Conservation (phyloP, 306 rosid genomes). For the Acacia melanoxylon region DNA sequence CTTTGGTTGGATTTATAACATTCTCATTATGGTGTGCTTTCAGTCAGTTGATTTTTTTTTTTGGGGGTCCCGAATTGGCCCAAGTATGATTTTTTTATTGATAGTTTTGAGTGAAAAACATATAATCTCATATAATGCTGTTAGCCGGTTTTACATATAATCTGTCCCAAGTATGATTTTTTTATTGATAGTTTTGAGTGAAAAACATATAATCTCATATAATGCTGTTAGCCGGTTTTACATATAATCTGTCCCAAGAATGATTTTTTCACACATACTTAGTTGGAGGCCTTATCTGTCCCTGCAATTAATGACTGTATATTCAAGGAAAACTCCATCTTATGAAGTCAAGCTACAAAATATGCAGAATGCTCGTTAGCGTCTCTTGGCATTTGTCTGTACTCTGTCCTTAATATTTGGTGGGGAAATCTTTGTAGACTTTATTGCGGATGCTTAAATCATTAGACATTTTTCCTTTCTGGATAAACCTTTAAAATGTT, state of each 20-base stretch:
- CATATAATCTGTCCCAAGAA: neutral
- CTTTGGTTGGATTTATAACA: neutral
- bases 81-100: neutral
- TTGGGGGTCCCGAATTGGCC: neutral
- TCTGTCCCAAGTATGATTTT: neutral
- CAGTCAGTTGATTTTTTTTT: neutral
- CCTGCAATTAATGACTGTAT: neutral
- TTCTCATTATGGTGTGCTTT: neutral
- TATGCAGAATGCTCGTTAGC: neutral
- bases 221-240: neutral
- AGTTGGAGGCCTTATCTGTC: slow-evolving; percentile 1
- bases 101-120: neutral
- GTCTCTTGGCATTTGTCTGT: neutral
- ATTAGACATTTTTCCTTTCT: neutral
- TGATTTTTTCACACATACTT: neutral
- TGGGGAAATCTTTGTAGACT: neutral
- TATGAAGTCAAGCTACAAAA: neutral
- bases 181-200: neutral
- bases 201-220: neutral
- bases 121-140: neutral
- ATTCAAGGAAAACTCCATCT: slow-evolving; percentile 2
- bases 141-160: neutral
- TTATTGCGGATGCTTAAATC: neutral
- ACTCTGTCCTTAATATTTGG: neutral
- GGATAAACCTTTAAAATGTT: neutral